Percentiles rank a stretch among this genome's conserved stretches.
These are phyloP conservation scores for Phytophthora macrochlamydospora DNA, from an alignment of 352 stramenopile species.

Conservation along the genomic window DNA sequence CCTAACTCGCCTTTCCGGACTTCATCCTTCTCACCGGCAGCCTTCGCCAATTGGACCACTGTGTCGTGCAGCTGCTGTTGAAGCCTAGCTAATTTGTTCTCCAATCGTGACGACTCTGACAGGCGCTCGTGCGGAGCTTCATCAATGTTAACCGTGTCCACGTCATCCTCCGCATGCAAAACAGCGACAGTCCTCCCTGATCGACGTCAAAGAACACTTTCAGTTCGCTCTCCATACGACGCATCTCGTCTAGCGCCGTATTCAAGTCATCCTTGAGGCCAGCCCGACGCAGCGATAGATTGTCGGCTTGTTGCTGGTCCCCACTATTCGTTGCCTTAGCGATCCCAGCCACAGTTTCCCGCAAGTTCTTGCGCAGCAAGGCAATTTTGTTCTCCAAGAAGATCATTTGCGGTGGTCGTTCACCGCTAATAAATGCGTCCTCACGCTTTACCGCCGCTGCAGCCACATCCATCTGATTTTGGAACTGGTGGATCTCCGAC, in stretches of 20 bases:
- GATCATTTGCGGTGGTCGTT: constrained; percentile 78
- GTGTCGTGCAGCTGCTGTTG: constrained; percentile 65
- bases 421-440: constrained; percentile 80
- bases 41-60: constrained; percentile 61
- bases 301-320: constrained; percentile 62
- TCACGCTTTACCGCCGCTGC: constrained; percentile 70
- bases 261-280: constrained; percentile 74
- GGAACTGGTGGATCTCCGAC: constrained; percentile 71
- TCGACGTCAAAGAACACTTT: constrained; percentile 44
- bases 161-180: constrained; percentile 15
- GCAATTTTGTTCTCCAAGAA: constrained; percentile 81
- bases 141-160: constrained; percentile 51
- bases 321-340: constrained; percentile 55
- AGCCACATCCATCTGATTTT: constrained; percentile 67
- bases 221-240: constrained; percentile 69
- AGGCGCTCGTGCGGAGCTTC: constrained; percentile 49
- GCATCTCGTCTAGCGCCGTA: constrained; percentile 72
- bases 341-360: constrained; percentile 66
- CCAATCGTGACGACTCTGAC: constrained; percentile 41
- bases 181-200: constrained; percentile 36
- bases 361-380: constrained; percentile 68
- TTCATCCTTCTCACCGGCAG: constrained; percentile 59
- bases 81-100: constrained; percentile 54
- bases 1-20: constrained; percentile 53
- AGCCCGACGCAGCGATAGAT: constrained; percentile 65